Base-by-base conservation (phyloP, 768 basidiomycete species). In the Panus rudis region DNA sequence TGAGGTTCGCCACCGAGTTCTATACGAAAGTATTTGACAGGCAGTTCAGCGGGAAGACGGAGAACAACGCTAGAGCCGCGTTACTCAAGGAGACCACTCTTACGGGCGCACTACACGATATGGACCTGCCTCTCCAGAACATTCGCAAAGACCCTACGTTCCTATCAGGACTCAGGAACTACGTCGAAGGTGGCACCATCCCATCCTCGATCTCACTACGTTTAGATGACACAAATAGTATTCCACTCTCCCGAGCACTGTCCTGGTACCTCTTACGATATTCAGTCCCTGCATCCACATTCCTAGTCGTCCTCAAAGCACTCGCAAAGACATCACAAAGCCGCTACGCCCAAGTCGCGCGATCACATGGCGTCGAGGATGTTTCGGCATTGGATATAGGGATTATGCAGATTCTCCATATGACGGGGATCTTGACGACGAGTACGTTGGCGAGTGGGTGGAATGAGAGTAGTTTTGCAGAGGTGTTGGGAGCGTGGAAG, bases 331-430 rank as follows among this genome's bases (percentile, higher is more conserved):
- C 81, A 37, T 82, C 84, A 2, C 75, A 80, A 52, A 49, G 61
- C 26, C 76, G 81, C 33, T 82, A 58, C 59, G 3, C 62, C 74
- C 6, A 65, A 69, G 1, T 79, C 82, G 33, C n/a, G 8, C n/a
- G 16, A 35, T 7, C n/a, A 35, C 72, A 72, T 6, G 82, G 81
- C 0, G 78, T 61, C 20, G 41, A 45, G 12, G 61, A 71, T 37
- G 39, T 60, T 23, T 46, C 40, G 8, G 48, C 50, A n/a, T 58
- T 73, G 21, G 71, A 73, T 26, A 58, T 58, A 16, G 84, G 81
- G 0, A 91, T 98, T 48, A 82, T 79, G 52, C 86, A 93, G 56
- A 90, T 96, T 7, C 58, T 96, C 47, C 85, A 91, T 55, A 77
- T 80, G 0, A 86, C 92, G 0, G 93, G 93, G 2, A 77, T 79